Evolutionary conservation across 495 filamentous ascomycete species (phyloP).

Genomic region (Melanomma pulvis-pyrius): DNA sequence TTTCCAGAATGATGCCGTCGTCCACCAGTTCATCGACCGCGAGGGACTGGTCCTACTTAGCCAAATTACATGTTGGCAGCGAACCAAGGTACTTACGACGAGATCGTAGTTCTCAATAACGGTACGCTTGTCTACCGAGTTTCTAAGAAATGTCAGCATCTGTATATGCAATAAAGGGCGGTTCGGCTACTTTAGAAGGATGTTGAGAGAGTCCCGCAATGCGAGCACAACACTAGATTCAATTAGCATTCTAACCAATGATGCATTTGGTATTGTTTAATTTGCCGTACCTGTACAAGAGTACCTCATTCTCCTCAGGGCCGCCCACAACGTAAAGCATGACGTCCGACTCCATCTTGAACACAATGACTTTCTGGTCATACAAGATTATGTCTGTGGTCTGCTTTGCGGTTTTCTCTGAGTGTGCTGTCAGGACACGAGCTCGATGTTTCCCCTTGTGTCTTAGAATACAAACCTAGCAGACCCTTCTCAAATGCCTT

Average conservation of each 20-base stretch:
- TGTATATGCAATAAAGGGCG: neutral
- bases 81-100: constrained; percentile 38
- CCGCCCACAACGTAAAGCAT: constrained; percentile 95
- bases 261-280: neutral
- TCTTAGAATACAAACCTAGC: constrained; percentile 44
- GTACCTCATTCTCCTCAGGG: constrained; percentile 90
- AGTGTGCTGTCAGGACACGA: neutral
- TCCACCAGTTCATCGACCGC: constrained; percentile 96
- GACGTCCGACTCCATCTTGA: constrained; percentile 97
- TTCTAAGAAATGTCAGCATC: constrained; percentile 52
- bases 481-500: constrained; percentile 95
- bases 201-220: constrained; percentile 82
- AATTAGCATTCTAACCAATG: neutral
- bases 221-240: constrained; percentile 71
- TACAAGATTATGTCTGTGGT: constrained; percentile 94
- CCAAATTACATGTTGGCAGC: neutral
- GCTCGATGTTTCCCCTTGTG: neutral
- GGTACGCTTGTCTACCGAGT: constrained; percentile 94
- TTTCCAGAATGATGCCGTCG: constrained; percentile 95
- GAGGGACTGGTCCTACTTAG: constrained; percentile 64
- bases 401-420: constrained; percentile 93
- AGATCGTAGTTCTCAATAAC: constrained; percentile 96
- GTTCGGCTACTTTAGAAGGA: constrained; percentile 79
- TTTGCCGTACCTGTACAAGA: constrained; percentile 68
- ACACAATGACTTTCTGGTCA: constrained; percentile 91